Evolutionary conservation across 2,329 filamentous ascomycete species (phyloP), one percentile per base, ranked within the genome.

Genomic region (Colletotrichum orchidophilum): DNA sequence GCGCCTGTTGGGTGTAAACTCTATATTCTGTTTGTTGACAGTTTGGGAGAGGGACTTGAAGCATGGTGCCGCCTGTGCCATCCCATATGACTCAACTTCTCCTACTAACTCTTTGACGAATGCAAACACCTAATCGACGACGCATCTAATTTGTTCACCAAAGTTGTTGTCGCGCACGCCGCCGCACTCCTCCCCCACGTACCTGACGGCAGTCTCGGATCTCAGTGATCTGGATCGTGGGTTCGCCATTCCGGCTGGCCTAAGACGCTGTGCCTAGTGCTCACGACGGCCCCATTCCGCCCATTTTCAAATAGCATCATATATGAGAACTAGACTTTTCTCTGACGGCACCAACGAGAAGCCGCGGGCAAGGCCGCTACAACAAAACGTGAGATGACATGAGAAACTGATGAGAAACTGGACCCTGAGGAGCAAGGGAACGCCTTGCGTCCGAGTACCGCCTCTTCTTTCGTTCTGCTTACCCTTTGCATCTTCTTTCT

Each of bases 311-410:
- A 57, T 50, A 33, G 27, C 27, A 35, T 46, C 29, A 31, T 15
- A 39, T 26, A 39, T 21, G 12, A 27, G 39, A n/a, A 33, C n/a
- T 31, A 58, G 24, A 58, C n/a, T 53, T 61, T n/a, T 60, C 42
- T 53, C 24, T 24, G 39, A 7, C 54, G 53, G 35, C 9, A 26
- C 57, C 55, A 29, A 62, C 3, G 27, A 18, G 52, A 69, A 33
- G 63, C 64, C 29, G 29, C 42, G 27, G 54, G 39, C 58, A 31
- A 27, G 29, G 31, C 31, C 60, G 49, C 49, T 11, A 8, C 42
- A 29, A 21, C 26, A 35, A 21, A 46, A 68, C 58, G 31, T 71
- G 58, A 64, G 64, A 71, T 68, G 68, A 54, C 64, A 68, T 31
- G 58, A 46, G 46, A 27, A 58, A 53, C 33, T 63, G 69, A 68